phyloP scores from a whole-genome alignment of 2,329 filamentous ascomycete species.

The Aspergillus sp. region DNA sequence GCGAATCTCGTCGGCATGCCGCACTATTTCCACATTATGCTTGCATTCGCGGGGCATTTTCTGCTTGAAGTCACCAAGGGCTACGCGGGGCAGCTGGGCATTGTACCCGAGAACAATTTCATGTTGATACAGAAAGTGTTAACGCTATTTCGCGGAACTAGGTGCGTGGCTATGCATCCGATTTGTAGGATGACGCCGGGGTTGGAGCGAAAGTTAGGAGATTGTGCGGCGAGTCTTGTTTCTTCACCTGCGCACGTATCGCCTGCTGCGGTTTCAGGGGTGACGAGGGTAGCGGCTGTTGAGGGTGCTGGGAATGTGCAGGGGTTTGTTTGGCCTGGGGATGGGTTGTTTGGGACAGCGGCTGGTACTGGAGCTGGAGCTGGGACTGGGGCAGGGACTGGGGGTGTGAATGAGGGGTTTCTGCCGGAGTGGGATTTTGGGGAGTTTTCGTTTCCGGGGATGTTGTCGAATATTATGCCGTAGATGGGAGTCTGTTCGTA shows the following conservation, averaged over 20 bases:
- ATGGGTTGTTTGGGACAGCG: neutral
- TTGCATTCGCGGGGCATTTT: constrained; percentile 37
- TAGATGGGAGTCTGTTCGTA: neutral
- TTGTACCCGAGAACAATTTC: constrained; percentile 20
- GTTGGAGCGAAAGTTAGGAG: constrained; percentile 13
- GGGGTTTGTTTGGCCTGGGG: neutral
- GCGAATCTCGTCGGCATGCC: constrained; percentile 34
- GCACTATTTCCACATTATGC: constrained; percentile 39
- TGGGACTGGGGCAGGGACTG: neutral
- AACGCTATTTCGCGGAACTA: constrained; percentile 12
- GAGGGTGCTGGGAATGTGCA: neutral
- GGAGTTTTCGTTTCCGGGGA: neutral
- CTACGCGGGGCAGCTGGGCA: constrained; percentile 28
- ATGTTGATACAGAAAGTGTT: constrained; percentile 11
- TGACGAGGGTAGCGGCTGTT: neutral
- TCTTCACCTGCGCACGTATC: neutral
- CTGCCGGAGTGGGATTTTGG: neutral
- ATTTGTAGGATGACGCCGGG: constrained; percentile 19
- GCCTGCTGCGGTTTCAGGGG: neutral
- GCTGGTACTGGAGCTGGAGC: no score
- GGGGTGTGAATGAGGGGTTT: neutral
- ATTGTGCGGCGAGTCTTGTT: constrained; percentile 9
- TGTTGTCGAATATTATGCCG: neutral
- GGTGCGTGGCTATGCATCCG: constrained; percentile 16
- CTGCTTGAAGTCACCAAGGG: constrained; percentile 34